phyloP scores from a whole-genome alignment of 129 eudicot species.

The Tanacetum coccineum region DNA sequence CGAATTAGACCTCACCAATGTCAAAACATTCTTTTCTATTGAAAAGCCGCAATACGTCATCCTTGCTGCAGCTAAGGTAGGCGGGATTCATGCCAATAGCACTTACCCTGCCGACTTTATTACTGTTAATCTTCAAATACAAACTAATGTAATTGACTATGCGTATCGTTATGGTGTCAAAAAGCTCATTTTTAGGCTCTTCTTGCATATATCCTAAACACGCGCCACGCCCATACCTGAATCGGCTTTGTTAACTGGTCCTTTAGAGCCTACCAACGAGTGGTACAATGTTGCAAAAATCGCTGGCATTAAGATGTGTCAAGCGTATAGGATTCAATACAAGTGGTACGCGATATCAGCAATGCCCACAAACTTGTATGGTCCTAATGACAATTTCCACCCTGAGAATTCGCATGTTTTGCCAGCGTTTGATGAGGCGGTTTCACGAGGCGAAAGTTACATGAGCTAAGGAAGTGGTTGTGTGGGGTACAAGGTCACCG shows the following conservation, averaged over 20 bases:
- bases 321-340: slow-evolving; percentile 79
- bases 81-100: slow-evolving; percentile 96
- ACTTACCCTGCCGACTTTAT: slow-evolving; percentile 96
- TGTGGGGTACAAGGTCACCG: slow-evolving; percentile 91
- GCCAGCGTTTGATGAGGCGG: slow-evolving; percentile 81
- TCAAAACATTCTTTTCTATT: slow-evolving; percentile 71
- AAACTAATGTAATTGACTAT: slow-evolving; percentile 80
- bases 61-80: slow-evolving; percentile 98
- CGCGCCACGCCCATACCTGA: slow-evolving; percentile 94
- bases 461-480: slow-evolving; percentile 74
- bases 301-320: slow-evolving; percentile 92
- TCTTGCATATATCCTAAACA: slow-evolving; percentile 96
- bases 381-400: slow-evolving; percentile 91
- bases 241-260: slow-evolving; percentile 64
- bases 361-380: slow-evolving; percentile 93
- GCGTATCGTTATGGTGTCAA: slow-evolving; percentile 49
- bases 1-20: slow-evolving; percentile 84
- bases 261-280: slow-evolving; percentile 91
- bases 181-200: slow-evolving; percentile 79
- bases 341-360: slow-evolving; percentile 79
- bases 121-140: slow-evolving; percentile 78
- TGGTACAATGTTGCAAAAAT: slow-evolving; percentile 95
- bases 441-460: slow-evolving; percentile 82
- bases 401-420: slow-evolving; percentile 93
- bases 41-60: slow-evolving; percentile 79